Conservation (phyloP, 2,329 filamentous ascomycete genomes). For the Fusarium vanettenii region DNA sequence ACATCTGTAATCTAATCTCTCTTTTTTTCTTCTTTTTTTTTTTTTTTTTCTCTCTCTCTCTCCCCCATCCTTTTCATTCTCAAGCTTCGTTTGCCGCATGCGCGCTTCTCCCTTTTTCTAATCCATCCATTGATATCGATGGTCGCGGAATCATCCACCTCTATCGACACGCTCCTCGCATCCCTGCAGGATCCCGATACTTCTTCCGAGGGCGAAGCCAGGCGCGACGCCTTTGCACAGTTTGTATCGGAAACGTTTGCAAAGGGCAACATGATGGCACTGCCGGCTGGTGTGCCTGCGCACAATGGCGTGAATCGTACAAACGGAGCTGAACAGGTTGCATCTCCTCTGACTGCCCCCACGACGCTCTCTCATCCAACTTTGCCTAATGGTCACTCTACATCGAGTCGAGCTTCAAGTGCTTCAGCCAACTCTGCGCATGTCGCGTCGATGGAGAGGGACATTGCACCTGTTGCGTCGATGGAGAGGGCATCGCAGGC, state of each 20-base stretch:
- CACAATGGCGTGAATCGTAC: constrained; percentile 16
- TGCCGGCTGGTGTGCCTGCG: neutral
- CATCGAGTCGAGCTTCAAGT: constrained; percentile 20
- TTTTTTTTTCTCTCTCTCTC: no score
- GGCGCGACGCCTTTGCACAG: constrained; percentile 6
- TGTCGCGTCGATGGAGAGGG: neutral
- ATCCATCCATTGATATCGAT: neutral
- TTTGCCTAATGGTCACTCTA: constrained; percentile 14
- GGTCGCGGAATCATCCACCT: neutral
- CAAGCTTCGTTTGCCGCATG: neutral
- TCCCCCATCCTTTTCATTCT: neutral
- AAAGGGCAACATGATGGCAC: constrained; percentile 15
- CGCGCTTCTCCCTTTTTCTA: neutral
- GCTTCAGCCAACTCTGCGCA: constrained; percentile 9
- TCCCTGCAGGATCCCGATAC: neutral
- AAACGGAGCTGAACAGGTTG: constrained; percentile 5
- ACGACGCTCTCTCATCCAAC: constrained; percentile 8
- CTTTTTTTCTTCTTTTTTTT: no score
- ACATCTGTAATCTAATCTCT: neutral
- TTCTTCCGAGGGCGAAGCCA: neutral
- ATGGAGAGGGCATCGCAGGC: neutral
- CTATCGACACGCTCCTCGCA: constrained; percentile 16
- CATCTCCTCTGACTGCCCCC: constrained; percentile 3
- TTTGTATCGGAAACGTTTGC: constrained; percentile 3
- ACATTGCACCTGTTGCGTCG: no score